phyloP scores from a whole-genome alignment of 176 grass and related monocot genomes.

The Puccinellia tenuiflora region DNA sequence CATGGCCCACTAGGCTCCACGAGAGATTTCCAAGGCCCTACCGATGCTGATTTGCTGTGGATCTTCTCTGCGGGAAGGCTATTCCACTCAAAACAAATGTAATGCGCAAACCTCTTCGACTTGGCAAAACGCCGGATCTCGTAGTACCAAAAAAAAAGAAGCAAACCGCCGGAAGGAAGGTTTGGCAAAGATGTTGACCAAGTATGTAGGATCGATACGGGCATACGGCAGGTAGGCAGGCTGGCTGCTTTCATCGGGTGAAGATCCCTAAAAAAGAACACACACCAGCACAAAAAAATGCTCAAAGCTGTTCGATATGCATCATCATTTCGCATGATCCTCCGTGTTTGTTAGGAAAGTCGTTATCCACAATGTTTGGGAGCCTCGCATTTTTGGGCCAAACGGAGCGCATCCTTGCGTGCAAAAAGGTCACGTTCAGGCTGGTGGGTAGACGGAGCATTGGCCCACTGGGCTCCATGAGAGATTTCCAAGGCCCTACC shows the following conservation, averaged over 20 bases:
- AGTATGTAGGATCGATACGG: too few species aligned
- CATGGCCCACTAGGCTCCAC: neutral
- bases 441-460: neutral
- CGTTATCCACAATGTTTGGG: neutral
- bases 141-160: too few species aligned
- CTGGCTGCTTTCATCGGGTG: too few species aligned
- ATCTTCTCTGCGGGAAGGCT: too few species aligned
- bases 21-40: neutral
- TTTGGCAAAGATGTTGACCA: too few species aligned
- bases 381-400: constrained; percentile 12
- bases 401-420: too few species aligned
- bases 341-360: neutral
- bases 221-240: too few species aligned
- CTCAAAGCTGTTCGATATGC: neutral
- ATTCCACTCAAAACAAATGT: too few species aligned
- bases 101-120: too few species aligned
- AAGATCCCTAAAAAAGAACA: too few species aligned
- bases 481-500: neutral
- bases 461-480: neutral
- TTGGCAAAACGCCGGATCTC: too few species aligned
- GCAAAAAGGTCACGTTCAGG: constrained; percentile 6
- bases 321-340: neutral
- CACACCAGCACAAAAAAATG: neutral
- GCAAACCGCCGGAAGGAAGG: too few species aligned
- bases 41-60: neutral